Evolutionary conservation across 345 rosid genomes (phyloP), one percentile per base, ranked within the genome.

Genomic region (Lepidium africanum): DNA sequence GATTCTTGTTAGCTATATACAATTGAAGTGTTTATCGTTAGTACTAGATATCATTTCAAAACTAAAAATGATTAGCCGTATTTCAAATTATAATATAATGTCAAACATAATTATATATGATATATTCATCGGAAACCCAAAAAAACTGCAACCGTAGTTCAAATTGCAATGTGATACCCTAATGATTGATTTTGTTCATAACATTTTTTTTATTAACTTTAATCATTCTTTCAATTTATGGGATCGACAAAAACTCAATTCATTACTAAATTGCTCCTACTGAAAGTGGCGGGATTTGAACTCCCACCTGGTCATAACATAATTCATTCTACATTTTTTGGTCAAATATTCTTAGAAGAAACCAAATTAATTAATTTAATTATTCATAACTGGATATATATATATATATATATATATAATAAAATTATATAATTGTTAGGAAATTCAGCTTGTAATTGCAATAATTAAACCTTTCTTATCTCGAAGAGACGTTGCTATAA

Each of bases 101-200:
- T 21, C 75, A 62, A 61, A 62, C 53, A 53, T 43, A 30, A 30
- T 33, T 52, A 4, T n/a, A 39, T 10, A 14, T 38, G 27, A 41
- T 27, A 30, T 69, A 19, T 17, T 9, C 27, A 60, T 15, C 21
- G 43, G 32, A 53, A 50, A 50, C 32, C 33, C 32, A 41, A 61
- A 17, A 32, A 70, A 62, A 71, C 21, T 50, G 62, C 39, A 61
- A 61, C 35, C 55, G 10, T 14, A 52, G 36, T 7, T 57, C 38
- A 16, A 30, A 48, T 37, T 62, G 63, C 62, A 54, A 54, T 54
- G 42, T 54, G 56, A 25, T 36, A 62, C 11, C 15, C 41, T 21
- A 54, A 71, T 63, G 55, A 63, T 71, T 71, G 49, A 54, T 33
- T 32, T 51, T 60, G 8, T 42, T 61, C 67, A 58, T 59, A 16